Evolutionary conservation across 805 yeast genomes (phyloP).

Genomic region (Wickerhamomyces alni): DNA sequence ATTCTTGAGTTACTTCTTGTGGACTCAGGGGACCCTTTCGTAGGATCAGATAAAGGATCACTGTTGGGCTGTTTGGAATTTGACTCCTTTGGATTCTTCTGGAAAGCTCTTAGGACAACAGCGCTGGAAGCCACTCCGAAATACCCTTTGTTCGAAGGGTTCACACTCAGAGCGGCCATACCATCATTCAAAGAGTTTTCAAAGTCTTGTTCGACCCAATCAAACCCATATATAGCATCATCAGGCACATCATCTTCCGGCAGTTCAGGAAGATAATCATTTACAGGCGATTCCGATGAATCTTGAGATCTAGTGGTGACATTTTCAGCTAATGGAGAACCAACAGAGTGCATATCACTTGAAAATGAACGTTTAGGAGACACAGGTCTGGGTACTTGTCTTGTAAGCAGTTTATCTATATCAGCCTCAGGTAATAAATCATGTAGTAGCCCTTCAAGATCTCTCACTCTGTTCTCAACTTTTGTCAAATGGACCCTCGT

Average conservation of each 20-base stretch:
- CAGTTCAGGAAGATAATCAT: conserved; percentile 21
- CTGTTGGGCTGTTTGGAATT: not conserved
- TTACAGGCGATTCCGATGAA: conserved; percentile 4
- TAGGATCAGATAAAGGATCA: not conserved
- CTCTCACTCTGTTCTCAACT: conserved; percentile 54
- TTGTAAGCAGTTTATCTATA: conserved; percentile 32
- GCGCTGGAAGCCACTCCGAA: conserved; percentile 62
- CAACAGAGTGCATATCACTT: not conserved
- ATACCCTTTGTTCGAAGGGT: conserved; percentile 52
- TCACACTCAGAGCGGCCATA: conserved; percentile 54
- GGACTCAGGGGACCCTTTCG: not conserved
- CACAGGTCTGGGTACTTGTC: conserved; percentile 10
- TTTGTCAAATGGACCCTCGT: conserved; percentile 76
- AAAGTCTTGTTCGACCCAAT: conserved; percentile 52
- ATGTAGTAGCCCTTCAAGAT: conserved; percentile 38
- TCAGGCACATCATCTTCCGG: conserved; percentile 34
- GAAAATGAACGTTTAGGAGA: conserved; percentile 1
- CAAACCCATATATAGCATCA: conserved; percentile 46
- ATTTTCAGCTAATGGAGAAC: not conserved
- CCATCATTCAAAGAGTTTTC: conserved; percentile 41
- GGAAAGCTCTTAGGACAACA: conserved; percentile 42
- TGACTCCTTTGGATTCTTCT: conserved; percentile 27
- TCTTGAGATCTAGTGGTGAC: not conserved
- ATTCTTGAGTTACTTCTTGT: conserved; percentile 20
- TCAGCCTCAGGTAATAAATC: conserved; percentile 41